These are phyloP conservation scores for Lasiosphaeriaceae sp. DNA, from an alignment of 495 filamentous ascomycete species.

Conservation along the genomic window DNA sequence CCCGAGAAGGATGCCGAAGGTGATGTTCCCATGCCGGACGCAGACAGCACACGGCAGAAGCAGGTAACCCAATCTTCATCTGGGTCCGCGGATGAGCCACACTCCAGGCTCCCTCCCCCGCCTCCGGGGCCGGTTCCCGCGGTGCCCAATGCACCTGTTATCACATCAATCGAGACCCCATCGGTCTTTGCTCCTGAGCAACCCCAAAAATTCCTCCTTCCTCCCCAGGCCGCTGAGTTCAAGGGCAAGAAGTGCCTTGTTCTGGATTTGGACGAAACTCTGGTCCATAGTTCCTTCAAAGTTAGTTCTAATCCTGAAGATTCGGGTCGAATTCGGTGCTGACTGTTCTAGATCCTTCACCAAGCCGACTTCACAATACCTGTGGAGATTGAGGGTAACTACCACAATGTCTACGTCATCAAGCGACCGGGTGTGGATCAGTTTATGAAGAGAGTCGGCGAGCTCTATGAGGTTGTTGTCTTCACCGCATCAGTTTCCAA, in stretches of 20 bases:
- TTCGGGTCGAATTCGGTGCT: conserved; percentile 3
- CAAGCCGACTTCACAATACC: conserved; percentile 99
- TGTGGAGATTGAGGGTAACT: conserved; percentile 97
- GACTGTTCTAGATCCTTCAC: conserved; percentile 71
- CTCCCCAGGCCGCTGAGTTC: conserved; percentile 70
- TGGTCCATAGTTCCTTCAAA: conserved; percentile 99
- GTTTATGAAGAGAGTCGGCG: conserved; percentile 98
- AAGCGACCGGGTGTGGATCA: conserved; percentile 96
- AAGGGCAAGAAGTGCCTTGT: conserved; percentile 90
- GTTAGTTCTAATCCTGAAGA: too few species aligned
- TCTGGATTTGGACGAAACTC: conserved; percentile 94
- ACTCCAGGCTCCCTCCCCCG: conserved; percentile 55
- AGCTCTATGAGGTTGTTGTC: conserved; percentile 97
- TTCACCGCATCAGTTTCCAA: conserved; percentile 99
- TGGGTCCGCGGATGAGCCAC: conserved; percentile 28
- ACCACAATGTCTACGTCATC: conserved; percentile 99
- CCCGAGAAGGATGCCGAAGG: conserved; percentile 46
- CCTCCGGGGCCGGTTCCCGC: conserved; percentile 48
- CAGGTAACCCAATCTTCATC: conserved; percentile 14
- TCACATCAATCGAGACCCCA: conserved; percentile 23
- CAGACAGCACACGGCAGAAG: conserved; percentile 25
- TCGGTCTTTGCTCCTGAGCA: conserved; percentile 35
- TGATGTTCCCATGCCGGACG: conserved; percentile 63
- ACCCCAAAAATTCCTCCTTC: conserved; percentile 68
- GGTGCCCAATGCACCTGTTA: conserved; percentile 24